Conservation (phyloP, 2,329 filamentous ascomycete species). For the Talaromyces sp. region DNA sequence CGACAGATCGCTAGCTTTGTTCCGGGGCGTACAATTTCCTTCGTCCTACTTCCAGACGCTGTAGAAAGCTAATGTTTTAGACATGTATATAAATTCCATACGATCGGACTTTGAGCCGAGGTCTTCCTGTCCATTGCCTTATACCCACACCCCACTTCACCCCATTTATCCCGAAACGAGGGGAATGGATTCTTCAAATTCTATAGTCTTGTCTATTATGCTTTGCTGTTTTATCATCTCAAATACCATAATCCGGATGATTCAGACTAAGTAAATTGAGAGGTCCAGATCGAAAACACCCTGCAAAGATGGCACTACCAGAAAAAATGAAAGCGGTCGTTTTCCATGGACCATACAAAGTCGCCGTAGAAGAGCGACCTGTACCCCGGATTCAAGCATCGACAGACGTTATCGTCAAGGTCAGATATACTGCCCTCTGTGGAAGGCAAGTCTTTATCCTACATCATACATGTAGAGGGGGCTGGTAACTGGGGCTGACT, state of each 20-base stretch:
- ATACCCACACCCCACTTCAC: slow-evolving; percentile 1
- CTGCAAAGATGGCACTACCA: slow-evolving; percentile 4
- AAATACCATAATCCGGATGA: not conserved
- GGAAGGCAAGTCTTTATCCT: slow-evolving; percentile 62
- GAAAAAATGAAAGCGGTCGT: slow-evolving; percentile 78
- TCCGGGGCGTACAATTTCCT: too few species aligned
- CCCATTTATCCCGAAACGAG: not conserved
- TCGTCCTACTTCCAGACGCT: not conserved
- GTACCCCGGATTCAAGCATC: slow-evolving; percentile 69
- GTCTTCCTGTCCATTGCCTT: not conserved
- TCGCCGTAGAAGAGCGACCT: slow-evolving; percentile 74
- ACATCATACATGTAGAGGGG: not conserved
- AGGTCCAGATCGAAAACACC: not conserved
- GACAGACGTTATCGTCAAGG: slow-evolving; percentile 77
- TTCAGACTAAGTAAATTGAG: too few species aligned
- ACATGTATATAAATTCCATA: not conserved
- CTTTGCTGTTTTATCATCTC: not conserved
- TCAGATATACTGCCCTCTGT: slow-evolving; percentile 78
- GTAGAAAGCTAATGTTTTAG: not conserved
- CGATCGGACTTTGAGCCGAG: not conserved
- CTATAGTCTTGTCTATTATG: not conserved
- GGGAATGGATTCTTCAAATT: not conserved
- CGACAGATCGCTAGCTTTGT: not conserved
- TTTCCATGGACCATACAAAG: slow-evolving; percentile 73
- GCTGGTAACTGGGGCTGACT: not conserved